Evolutionary conservation across 371 early-diverging fungal species (phyloP), one percentile per base, ranked within the genome.

Genomic region (Apophysomyces sp.): DNA sequence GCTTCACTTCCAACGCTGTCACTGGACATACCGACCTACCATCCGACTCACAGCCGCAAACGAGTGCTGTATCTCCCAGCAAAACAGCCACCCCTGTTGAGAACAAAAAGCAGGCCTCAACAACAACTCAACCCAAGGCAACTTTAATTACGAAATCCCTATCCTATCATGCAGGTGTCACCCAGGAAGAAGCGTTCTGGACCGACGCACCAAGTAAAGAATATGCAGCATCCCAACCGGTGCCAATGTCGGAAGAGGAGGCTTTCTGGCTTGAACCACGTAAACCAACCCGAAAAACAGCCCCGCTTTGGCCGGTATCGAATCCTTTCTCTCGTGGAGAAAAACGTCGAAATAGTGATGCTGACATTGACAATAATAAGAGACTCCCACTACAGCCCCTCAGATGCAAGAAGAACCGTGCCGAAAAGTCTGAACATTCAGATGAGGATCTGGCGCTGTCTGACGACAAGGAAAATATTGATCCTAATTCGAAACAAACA

Each of bases 241-340:
- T 21, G 18, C 16, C 49, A 9, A 44, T 44, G 49, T 44, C 49
- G 24, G 49, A 44, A 44, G 49, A 44, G 21, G 49, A 44, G 21
- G 49, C 49, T 44, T 44, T 44, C 49, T 44, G 49, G 49, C 49
- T 44, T 44, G 49, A 44, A 21, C 49, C 49, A 9, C 49, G 49
- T 11, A 44, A 44, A 44, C n/a, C 49, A 4, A 21, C 3, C 49
- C 49, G 49, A 7, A 44, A 44, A 44, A 44, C 3, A 21, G 24
- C 49, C 1, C 49, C 49, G 9, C 49, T 44, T 9, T 44, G 49
- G 49, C 18, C 49, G 9, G 24, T 44, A 21, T n/a, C 21, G 18
- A 44, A 44, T 16, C 49, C 49, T 21, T 44, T 44, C 49, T 44
- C 49, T 44, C 49, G 49, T 44, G 24, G 21, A 5, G 49, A 16